Conservation (phyloP, 805 yeast genomes). For the Isabelozyma pseudorhagii region DNA sequence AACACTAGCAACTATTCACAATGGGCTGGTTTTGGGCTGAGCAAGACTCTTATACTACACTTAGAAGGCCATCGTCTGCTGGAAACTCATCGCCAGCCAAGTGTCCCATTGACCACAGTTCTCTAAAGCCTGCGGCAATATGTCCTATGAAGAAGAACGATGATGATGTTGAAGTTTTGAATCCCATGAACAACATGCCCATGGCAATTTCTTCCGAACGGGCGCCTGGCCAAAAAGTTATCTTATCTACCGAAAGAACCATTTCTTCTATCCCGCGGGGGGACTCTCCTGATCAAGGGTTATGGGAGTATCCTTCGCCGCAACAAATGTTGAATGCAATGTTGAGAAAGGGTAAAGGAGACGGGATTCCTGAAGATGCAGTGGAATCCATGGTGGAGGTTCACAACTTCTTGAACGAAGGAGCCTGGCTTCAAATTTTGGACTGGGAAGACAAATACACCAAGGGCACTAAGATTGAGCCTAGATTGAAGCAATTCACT, state of each 20-base stretch:
- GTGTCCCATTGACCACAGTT: conserved; percentile 45
- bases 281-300: conserved; percentile 55
- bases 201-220: conserved; percentile 57
- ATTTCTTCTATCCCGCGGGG: conserved; percentile 88
- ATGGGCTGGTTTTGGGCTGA: conserved; percentile 96
- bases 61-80: background rate
- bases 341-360: conserved; percentile 88
- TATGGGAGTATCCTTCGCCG: conserved; percentile 99
- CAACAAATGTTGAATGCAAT: conserved; percentile 99
- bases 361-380: conserved; percentile 89
- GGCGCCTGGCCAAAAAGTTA: conserved; percentile 77
- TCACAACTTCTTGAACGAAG: conserved; percentile 94
- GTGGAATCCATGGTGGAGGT: conserved; percentile 96
- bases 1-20: background rate
- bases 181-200: conserved; percentile 92
- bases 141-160: conserved; percentile 33
- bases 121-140: conserved; percentile 31
- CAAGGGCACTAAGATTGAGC: conserved; percentile 50
- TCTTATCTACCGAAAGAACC: conserved; percentile 80
- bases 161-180: conserved; percentile 39
- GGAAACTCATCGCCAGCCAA: conserved; percentile 6
- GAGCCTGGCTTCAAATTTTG: conserved; percentile 93
- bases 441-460: conserved; percentile 86
- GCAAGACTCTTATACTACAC: conserved; percentile 2
- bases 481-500: conserved; percentile 79